Percentiles rank a stretch among this genome's conserved stretches.
These are phyloP conservation scores for Tolypocladium cylindrosporum DNA, from an alignment of 2,329 filamentous ascomycete species.

Conservation along the genomic window DNA sequence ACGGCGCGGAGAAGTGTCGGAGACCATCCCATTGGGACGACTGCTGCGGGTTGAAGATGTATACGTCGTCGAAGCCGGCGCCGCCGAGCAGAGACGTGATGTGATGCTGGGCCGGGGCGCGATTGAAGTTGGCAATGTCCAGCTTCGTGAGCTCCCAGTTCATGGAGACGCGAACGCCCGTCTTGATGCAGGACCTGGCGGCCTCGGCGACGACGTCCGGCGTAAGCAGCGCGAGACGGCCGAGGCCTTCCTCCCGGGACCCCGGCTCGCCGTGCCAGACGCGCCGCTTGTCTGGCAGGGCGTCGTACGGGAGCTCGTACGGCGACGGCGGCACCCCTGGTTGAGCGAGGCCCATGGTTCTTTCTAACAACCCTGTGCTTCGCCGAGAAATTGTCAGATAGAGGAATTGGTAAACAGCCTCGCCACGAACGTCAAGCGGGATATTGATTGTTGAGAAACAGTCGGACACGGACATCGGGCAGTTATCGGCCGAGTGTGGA, in stretches of 20 bases:
- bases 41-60: slow-evolving; percentile 39
- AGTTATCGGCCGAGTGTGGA: not conserved
- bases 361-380: too few relatives aligned
- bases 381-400: too few relatives aligned
- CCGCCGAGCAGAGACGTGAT: slow-evolving; percentile 37
- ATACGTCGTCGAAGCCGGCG: slow-evolving; percentile 38
- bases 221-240: slow-evolving; percentile 39
- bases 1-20: slow-evolving; percentile 35
- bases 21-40: slow-evolving; percentile 42
- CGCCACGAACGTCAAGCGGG: too few relatives aligned
- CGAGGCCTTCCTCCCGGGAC: slow-evolving; percentile 40
- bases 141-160: slow-evolving; percentile 47
- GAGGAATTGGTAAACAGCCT: too few relatives aligned
- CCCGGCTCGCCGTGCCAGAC: slow-evolving; percentile 36
- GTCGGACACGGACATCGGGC: not conserved
- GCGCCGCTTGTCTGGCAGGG: slow-evolving; percentile 35
- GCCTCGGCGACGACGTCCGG: slow-evolving; percentile 40
- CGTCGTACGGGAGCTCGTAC: slow-evolving; percentile 15
- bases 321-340: not conserved
- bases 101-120: slow-evolving; percentile 38
- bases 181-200: slow-evolving; percentile 33
- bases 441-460: too few relatives aligned
- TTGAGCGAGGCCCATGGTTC: not conserved
- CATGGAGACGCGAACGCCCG: slow-evolving; percentile 39
- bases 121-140: slow-evolving; percentile 42